phyloP scores from a whole-genome alignment of 116 monocot species.

The Dioscorea cayenensis region DNA sequence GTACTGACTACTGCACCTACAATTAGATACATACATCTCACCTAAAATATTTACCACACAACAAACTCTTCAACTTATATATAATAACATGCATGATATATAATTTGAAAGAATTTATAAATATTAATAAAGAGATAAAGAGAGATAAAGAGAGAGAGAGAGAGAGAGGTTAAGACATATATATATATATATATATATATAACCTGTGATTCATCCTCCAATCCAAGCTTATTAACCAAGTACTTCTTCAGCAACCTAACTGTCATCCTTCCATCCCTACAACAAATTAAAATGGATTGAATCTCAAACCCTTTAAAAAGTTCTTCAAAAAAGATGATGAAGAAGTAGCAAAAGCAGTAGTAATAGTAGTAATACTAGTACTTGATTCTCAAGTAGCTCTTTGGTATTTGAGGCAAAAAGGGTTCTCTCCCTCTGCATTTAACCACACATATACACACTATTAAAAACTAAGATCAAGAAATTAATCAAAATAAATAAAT shows the following conservation, averaged over 20 bases:
- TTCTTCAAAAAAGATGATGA: neutral
- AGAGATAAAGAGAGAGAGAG: too few relatives aligned
- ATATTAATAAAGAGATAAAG: too few relatives aligned
- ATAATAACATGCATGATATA: too few relatives aligned
- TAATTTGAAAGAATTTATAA: too few relatives aligned
- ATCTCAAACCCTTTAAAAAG: too few relatives aligned
- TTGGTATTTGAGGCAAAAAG: constrained; percentile 63
- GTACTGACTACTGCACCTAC: neutral
- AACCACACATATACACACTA: neutral
- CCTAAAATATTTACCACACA: neutral
- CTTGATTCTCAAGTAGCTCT: constrained; percentile 80
- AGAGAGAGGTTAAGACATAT: too few relatives aligned
- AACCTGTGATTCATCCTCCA: constrained; percentile 89
- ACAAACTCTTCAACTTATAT: too few relatives aligned
- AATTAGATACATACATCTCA: neutral
- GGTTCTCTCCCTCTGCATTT: constrained; percentile 53
- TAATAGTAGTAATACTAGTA: constrained; percentile 11
- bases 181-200: too few relatives aligned
- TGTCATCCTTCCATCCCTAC: constrained; percentile 86
- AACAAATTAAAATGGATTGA: neutral
- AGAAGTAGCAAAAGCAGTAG: neutral
- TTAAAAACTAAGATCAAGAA: neutral
- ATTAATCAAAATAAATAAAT: neutral
- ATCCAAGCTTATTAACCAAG: constrained; percentile 71
- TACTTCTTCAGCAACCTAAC: constrained; percentile 87